These are phyloP conservation scores for Narthecium ossifragum DNA, from an alignment of 106 monocot species.

Conservation along the genomic window DNA sequence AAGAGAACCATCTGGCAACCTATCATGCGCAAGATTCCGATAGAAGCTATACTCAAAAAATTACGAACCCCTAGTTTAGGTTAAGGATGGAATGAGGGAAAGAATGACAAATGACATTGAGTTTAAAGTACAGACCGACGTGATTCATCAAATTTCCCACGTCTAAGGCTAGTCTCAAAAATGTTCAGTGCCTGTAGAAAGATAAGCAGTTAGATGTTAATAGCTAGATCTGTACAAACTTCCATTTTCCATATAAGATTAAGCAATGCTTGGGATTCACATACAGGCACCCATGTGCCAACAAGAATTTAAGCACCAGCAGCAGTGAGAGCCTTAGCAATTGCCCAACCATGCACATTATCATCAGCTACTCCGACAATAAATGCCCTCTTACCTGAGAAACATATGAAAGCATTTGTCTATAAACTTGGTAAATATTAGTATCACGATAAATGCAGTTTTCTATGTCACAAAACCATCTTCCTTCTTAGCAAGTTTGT, in stretches of 20 bases:
- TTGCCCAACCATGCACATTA: conserved; percentile 99
- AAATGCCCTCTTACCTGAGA: conserved; percentile 87
- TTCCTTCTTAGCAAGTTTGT: too few species aligned
- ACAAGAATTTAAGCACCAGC: conserved; percentile 98
- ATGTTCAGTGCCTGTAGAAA: conserved; percentile 78
- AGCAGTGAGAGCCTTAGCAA: conserved; percentile 94
- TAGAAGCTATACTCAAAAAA: too few species aligned
- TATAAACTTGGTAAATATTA: neutral
- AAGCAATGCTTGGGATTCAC: too few species aligned
- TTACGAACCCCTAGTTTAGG: too few species aligned
- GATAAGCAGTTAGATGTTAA: neutral
- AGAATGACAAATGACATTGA: too few species aligned
- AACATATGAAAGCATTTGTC: neutral
- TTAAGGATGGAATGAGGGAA: too few species aligned
- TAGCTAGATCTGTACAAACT: too few species aligned
- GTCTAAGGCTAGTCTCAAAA: conserved; percentile 87
- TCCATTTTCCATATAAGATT: too few species aligned
- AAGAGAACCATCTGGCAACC: conserved; percentile 86
- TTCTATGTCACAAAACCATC: neutral
- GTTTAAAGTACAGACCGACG: conserved; percentile 36
- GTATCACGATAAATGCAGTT: neutral
- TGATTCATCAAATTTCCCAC: conserved; percentile 92
- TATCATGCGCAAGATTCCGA: conserved; percentile 13
- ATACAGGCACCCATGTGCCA: conserved; percentile 98
- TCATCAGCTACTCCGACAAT: conserved; percentile 98